Evolutionary conservation across 1,284 basidiomycete species (phyloP), one percentile per base, ranked within the genome.

Genomic region (Cryptococcus amylolentus): DNA sequence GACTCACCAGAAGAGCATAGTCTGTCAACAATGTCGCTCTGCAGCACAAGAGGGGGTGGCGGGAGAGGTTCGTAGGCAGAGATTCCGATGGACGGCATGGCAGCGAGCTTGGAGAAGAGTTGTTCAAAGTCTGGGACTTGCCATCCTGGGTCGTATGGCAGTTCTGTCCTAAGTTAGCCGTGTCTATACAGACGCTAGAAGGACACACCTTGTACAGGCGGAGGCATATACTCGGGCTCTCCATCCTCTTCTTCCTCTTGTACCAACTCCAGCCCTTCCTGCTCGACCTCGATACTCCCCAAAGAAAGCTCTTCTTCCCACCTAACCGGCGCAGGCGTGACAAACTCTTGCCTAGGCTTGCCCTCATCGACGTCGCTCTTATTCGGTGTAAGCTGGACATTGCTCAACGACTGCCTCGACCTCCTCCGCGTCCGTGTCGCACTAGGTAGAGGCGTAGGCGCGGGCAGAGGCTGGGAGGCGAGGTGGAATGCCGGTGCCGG

Each of bases 301-400:
- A 73, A 56, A 44, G 65, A 67, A 7, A 66, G 50, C 28, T 71
- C 73, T 51, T 76, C 69, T 40, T 75, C 70, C 71, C 71, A 72
- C 52, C 45, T 56, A 12, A 51, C 52, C 7, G 63, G 64, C 4
- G 60, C 61, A 2, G 69, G 69, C 13, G 69, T 71, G 13, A 55
- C 31, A 51, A 67, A 67, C 18, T 50, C 35, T 38, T 50, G 49
- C 26, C 27, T 27, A 10, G 18, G 23, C 20, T 26, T 26, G 20
- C 26, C 45, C 27, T 52, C 31, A 1, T 55, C 48, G 23, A 61
- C 48, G 13, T 35, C 6, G 7, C 60, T 51, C 14, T 62, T 65
- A 18, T 50, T 43, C 5, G 56, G 56, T 16, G 60, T 62, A 2
- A 55, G 51, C n/a, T 45, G 41, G 8, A 52, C 52, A 40, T 28